Conservation (phyloP, 164 flowering plant species). For the Tinospora cordifolia region DNA sequence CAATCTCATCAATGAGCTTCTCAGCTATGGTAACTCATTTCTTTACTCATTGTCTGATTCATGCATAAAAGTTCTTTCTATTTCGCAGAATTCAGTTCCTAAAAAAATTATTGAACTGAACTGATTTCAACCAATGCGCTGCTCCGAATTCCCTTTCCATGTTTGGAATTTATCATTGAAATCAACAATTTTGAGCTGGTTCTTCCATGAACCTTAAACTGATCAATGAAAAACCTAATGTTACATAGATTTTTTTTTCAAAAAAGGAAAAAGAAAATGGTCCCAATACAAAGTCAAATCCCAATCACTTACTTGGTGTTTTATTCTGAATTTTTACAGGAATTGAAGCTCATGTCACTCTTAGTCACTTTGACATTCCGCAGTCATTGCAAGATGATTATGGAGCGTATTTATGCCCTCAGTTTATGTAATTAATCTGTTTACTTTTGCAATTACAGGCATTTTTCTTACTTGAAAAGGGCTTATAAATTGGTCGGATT, state of each 20-base stretch:
- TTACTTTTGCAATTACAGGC: background rate
- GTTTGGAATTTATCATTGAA: background rate
- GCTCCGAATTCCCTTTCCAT: background rate
- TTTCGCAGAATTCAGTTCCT: background rate
- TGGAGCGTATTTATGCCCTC: slow-evolving; percentile 14
- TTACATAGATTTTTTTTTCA: too few relatives aligned
- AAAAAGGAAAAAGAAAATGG: too few relatives aligned
- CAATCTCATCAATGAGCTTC: slow-evolving; percentile 16
- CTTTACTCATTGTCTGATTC: too few relatives aligned
- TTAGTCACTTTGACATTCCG: slow-evolving; percentile 20
- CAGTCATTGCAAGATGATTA: slow-evolving; percentile 24
- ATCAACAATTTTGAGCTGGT: background rate
- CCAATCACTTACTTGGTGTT: too few relatives aligned
- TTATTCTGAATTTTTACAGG: slow-evolving; percentile 14
- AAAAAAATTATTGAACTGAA: background rate
- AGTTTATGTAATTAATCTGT: slow-evolving; percentile 12
- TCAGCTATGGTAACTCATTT: slow-evolving; percentile 2
- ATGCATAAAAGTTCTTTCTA: background rate
- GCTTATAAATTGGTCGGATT: background rate
- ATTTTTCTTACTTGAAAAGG: background rate
- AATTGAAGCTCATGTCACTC: slow-evolving; percentile 18
- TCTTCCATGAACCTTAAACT: background rate
- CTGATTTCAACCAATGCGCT: background rate
- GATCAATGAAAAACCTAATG: background rate
- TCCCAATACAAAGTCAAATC: background rate